Conservation (phyloP, 371 early-diverging fungal genomes). For the Syncephalastrum racemosum region DNA sequence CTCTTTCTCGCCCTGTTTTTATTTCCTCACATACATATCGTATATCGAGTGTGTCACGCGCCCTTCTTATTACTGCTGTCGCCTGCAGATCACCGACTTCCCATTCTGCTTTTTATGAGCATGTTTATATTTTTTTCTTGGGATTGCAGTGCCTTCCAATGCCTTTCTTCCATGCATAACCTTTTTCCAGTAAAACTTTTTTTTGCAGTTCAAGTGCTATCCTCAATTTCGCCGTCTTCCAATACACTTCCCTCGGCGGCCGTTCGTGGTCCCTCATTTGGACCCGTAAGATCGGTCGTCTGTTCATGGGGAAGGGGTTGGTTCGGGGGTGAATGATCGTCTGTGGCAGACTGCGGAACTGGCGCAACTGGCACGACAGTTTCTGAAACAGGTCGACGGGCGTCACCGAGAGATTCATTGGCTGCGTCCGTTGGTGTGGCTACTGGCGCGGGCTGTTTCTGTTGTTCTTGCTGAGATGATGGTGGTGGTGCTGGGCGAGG, state of each 20-base stretch:
- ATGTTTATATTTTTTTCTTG: too few relatives aligned
- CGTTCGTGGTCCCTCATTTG: slow-evolving; percentile 12
- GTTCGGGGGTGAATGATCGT: background rate
- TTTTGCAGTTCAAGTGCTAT: slow-evolving; percentile 8
- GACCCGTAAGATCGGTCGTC: background rate
- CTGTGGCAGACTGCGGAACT: background rate
- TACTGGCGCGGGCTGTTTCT: background rate
- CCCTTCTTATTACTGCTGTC: slow-evolving; percentile 1
- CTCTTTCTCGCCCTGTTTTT: background rate
- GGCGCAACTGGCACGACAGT: background rate
- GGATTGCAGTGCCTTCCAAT: too few relatives aligned
- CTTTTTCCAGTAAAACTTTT: background rate
- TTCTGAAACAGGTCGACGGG: slow-evolving; percentile 3
- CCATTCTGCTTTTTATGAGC: too few relatives aligned
- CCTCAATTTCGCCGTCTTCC: slow-evolving; percentile 45
- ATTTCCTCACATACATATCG: background rate
- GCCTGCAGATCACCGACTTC: background rate
- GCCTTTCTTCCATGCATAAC: background rate
- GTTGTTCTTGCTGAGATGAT: slow-evolving; percentile 3
- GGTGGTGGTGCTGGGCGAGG: slow-evolving; percentile 15
- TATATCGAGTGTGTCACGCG: background rate
- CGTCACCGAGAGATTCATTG: slow-evolving; percentile 6
- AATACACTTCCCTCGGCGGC: slow-evolving; percentile 19
- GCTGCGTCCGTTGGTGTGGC: slow-evolving; percentile 1
- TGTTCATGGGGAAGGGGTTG: slow-evolving; percentile 10